phyloP scores from a whole-genome alignment of 352 stramenopile species.

The Thalassiosira exigua region DNA sequence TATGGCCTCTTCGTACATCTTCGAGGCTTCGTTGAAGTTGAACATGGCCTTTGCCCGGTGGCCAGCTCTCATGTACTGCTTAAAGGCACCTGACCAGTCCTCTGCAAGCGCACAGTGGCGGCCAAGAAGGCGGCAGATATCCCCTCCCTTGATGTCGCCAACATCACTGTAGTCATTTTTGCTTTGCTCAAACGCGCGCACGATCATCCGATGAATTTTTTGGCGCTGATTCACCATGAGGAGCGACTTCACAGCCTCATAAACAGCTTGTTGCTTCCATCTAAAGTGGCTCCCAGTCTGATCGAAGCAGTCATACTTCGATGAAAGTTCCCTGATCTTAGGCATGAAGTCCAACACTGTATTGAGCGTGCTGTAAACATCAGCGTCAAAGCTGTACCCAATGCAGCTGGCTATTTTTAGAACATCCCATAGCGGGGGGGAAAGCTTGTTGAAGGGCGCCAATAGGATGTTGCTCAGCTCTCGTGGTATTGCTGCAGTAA shows the following conservation, averaged over 20 bases:
- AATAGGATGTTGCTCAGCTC: conserved; percentile 65
- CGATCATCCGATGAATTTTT: conserved; percentile 72
- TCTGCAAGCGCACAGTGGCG: conserved; percentile 60
- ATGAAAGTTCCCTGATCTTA: conserved; percentile 57
- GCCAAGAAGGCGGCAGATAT: conserved; percentile 56
- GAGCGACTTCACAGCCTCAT: conserved; percentile 69
- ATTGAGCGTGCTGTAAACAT: conserved; percentile 56
- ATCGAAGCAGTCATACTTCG: conserved; percentile 61
- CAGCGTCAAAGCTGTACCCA: conserved; percentile 67
- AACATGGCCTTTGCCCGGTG: conserved; percentile 59
- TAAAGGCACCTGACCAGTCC: conserved; percentile 59
- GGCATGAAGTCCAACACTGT: conserved; percentile 51
- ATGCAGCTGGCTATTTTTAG: conserved; percentile 74
- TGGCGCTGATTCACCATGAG: conserved; percentile 65
- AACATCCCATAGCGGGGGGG: conserved; percentile 61
- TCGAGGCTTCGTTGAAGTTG: conserved; percentile 67
- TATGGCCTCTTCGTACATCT: conserved; percentile 69
- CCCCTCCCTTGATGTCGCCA: conserved; percentile 48
- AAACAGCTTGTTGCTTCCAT: conserved; percentile 70
- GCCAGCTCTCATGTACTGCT: conserved; percentile 61
- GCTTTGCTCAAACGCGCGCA: conserved; percentile 49
- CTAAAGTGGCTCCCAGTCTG: conserved; percentile 52
- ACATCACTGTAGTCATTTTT: conserved; percentile 47
- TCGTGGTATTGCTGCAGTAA: conserved; percentile 56
- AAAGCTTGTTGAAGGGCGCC: conserved; percentile 59